Conservation (phyloP, 192 early-diverging fungal genomes). For the Coemansia sp. region DNA sequence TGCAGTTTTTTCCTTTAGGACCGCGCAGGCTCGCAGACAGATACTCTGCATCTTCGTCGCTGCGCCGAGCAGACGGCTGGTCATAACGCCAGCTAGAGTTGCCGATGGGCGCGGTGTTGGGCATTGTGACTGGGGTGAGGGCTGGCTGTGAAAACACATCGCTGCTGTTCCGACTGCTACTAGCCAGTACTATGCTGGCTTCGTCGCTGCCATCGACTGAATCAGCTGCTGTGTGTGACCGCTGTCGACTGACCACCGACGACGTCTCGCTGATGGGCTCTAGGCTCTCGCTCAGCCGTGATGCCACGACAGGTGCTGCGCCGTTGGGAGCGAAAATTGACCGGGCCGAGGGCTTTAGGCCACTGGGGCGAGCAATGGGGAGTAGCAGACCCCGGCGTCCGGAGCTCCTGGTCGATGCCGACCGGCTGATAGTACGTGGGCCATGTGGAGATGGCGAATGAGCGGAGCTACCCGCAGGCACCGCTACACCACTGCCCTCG, state of each 20-base stretch:
- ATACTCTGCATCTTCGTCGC: conserved; percentile 12
- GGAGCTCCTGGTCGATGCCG: conserved; percentile 12
- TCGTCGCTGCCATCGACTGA: conserved; percentile 20
- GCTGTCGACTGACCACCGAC: conserved; percentile 43
- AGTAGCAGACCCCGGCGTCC: conserved; percentile 50
- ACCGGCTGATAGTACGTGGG: neutral
- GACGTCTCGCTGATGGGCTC: conserved; percentile 53
- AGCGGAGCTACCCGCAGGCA: conserved; percentile 9
- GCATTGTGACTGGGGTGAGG: conserved; percentile 3
- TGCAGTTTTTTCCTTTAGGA: conserved; percentile 57
- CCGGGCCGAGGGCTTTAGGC: conserved; percentile 45
- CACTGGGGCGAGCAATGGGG: conserved; percentile 42
- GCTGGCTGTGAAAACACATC: conserved; percentile 18
- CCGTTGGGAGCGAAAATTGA: conserved; percentile 28
- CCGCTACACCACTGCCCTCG: conserved; percentile 17
- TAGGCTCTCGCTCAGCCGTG: conserved; percentile 52
- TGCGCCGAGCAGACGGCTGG: conserved; percentile 9
- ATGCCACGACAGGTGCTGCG: conserved; percentile 11
- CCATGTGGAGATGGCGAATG: conserved; percentile 4
- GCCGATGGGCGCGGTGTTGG: conserved; percentile 25
- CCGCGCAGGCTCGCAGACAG: conserved; percentile 48
- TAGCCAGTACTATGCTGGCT: neutral
- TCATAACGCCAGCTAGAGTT: conserved; percentile 12
- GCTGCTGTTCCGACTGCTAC: conserved; percentile 27
- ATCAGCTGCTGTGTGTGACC: conserved; percentile 42